Percentiles rank a stretch among this genome's conserved stretches.
Conservation (phyloP, 1,284 basidiomycete species). For the Moesziomyces sp. region DNA sequence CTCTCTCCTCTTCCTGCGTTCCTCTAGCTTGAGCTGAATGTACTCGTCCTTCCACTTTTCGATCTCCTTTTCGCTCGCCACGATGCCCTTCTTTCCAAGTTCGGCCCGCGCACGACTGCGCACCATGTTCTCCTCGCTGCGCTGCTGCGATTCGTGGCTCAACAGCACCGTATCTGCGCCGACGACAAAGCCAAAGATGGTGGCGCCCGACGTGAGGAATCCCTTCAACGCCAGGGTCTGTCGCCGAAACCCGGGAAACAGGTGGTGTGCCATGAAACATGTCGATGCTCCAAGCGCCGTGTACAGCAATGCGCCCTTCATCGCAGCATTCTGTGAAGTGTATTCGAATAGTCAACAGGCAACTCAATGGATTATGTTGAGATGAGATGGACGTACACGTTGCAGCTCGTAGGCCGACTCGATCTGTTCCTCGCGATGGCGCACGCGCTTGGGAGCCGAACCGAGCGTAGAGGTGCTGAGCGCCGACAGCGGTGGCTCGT, state of each 20-base stretch:
- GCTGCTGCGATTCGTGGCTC: slow-evolving; percentile 52
- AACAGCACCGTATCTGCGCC: slow-evolving; percentile 61
- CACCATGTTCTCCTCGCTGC: slow-evolving; percentile 58
- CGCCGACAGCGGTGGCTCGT: slow-evolving; percentile 31
- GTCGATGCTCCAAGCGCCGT: slow-evolving; percentile 49
- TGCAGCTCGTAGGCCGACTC: slow-evolving; percentile 59
- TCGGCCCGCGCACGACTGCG: slow-evolving; percentile 50
- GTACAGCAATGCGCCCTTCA: slow-evolving; percentile 52
- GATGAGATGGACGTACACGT: slow-evolving; percentile 40
- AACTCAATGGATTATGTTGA: no score
- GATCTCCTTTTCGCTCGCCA: slow-evolving; percentile 60
- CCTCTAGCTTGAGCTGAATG: slow-evolving; percentile 42
- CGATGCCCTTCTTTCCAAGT: slow-evolving; percentile 55
- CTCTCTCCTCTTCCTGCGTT: slow-evolving; percentile 37
- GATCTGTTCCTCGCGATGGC: slow-evolving; percentile 57
- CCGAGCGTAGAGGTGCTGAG: slow-evolving; percentile 30
- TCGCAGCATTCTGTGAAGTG: slow-evolving; percentile 58
- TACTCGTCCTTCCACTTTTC: slow-evolving; percentile 60
- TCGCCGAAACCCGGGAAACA: slow-evolving; percentile 57
- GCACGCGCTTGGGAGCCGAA: slow-evolving; percentile 40
- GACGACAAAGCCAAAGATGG: slow-evolving; percentile 62
- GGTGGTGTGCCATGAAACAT: slow-evolving; percentile 53
- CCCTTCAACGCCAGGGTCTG: slow-evolving; percentile 62
- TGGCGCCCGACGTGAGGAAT: slow-evolving; percentile 54
- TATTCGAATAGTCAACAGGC: no score